phyloP scores from a whole-genome alignment of 371 early-diverging fungal species.

The Coemansia sp. region DNA sequence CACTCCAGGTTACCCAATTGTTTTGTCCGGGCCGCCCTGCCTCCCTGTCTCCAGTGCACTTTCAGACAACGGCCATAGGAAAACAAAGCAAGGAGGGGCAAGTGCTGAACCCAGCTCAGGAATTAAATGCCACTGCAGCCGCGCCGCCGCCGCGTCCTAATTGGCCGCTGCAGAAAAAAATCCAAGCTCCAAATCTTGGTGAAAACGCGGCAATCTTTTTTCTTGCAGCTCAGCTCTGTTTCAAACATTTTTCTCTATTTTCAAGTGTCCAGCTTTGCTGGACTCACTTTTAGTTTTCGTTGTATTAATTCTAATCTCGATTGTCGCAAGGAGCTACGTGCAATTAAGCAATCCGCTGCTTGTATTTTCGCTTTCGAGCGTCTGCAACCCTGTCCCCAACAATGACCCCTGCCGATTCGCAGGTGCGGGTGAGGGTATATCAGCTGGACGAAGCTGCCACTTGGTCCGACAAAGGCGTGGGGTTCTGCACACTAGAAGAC shows the following conservation, averaged over 20 bases:
- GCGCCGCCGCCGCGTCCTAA: neutral
- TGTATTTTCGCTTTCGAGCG: neutral
- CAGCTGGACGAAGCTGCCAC: constrained; percentile 62
- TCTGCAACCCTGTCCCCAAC: constrained; percentile 2
- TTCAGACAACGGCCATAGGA: neutral
- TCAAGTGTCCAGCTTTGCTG: constrained; percentile 3
- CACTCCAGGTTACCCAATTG: neutral
- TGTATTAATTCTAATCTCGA: neutral
- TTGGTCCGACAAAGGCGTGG: constrained; percentile 85
- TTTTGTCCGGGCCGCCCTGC: neutral
- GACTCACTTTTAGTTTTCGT: neutral
- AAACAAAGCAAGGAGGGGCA: neutral
- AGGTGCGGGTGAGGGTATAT: constrained; percentile 78
- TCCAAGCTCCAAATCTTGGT: neutral
- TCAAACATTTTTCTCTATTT: neutral
- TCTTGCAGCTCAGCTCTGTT: constrained; percentile 4
- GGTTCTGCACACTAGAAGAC: constrained; percentile 64
- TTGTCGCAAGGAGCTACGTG: neutral
- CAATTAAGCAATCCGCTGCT: neutral
- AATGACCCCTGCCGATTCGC: constrained; percentile 37
- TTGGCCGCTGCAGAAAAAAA: neutral
- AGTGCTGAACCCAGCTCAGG: neutral
- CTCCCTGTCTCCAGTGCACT: neutral
- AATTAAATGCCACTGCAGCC: neutral
- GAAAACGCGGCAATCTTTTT: neutral